Base-by-base conservation (phyloP, 805 yeast genomes). In the Debaryomyces prosopidis region DNA sequence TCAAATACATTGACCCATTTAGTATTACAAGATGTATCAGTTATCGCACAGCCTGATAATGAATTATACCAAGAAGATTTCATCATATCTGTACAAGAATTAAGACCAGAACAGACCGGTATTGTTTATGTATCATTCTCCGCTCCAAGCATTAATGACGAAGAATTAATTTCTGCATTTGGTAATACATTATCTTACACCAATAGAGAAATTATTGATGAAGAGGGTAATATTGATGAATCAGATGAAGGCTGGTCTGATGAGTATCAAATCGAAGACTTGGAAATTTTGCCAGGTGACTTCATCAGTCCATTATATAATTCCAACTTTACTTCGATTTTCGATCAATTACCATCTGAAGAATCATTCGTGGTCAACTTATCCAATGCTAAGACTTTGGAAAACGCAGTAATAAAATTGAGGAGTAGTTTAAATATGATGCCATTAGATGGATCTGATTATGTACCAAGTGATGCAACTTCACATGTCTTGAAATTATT, bases 241-340 rank as follows among this genome's bases (percentile, higher is more conserved):
- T 82, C 78, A 40, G 85, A 73, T 43, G 95, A 86, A 52, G 97
- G 97, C 14, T 88, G 85, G 77, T 87, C 86, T 53, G 98, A 94
- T 66, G 96, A 91, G 67, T 94, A 92, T 68, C 94, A 85, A 63
- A 80, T 94, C 53, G 97, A 89, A 66, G 86, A 85, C 46, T 73
- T 90, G 58, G 82, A 80, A 46, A 63, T 92, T 45, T 68, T 69
- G 6, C 82, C 94, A 8, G 96, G 96, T 31, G 97, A 90, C 63
- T 92, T 83, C 67, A 75, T 89, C 46, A 68, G 73, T 44, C 96
- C 96, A 42, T 75, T 89, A 18, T 89, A 81, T 63, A 80, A 85
- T 50, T 89, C 94, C 36, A 81, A 84, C 67, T 90, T 90, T 63
- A 80, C 85, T 5, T 73, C 78, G 36, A 71, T 80, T 32, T 89